Conservation (phyloP, 1,139 yeast species). For the Casaregolazyma suthepensis region DNA sequence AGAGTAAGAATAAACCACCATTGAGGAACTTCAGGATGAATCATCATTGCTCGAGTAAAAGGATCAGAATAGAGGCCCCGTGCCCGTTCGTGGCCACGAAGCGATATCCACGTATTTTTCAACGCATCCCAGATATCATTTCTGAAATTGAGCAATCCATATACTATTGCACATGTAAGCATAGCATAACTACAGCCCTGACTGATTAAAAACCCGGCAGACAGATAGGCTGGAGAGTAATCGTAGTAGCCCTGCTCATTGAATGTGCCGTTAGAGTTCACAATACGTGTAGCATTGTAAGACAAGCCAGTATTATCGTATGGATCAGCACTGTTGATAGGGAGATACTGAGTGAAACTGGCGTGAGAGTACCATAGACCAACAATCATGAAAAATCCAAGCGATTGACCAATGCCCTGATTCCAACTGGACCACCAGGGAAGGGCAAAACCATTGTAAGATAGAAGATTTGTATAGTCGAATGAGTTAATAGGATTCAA, state of each 20-base stretch:
- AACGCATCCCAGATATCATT: conserved; percentile 19
- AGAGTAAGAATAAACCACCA: conserved; percentile 48
- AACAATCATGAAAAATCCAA: conserved; percentile 38
- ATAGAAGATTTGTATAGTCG: conserved; percentile 45
- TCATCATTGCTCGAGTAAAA: conserved; percentile 48
- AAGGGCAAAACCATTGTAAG: conserved; percentile 33
- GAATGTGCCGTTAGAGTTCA: conserved; percentile 34
- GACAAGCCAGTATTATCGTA: conserved; percentile 43
- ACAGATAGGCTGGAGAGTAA: conserved; percentile 42
- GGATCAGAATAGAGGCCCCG: conserved; percentile 40
- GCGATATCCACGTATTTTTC: conserved; percentile 12
- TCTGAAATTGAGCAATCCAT: conserved; percentile 17
- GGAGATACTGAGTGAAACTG: conserved; percentile 46
- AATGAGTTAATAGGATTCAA: conserved; percentile 49
- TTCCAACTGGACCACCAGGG: conserved; percentile 42
- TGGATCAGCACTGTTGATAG: conserved; percentile 44
- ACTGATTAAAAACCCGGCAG: conserved; percentile 35
- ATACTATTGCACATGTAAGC: conserved; percentile 22
- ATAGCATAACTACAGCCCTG: conserved; percentile 23
- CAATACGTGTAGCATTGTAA: conserved; percentile 38
- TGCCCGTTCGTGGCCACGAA: conserved; percentile 28
- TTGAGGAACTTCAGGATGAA: conserved; percentile 55
- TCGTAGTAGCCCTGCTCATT: conserved; percentile 25
- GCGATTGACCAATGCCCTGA: conserved; percentile 37
- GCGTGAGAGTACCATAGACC: conserved; percentile 47